Conservation (phyloP, 768 basidiomycete species). For the Suillus variegatus region DNA sequence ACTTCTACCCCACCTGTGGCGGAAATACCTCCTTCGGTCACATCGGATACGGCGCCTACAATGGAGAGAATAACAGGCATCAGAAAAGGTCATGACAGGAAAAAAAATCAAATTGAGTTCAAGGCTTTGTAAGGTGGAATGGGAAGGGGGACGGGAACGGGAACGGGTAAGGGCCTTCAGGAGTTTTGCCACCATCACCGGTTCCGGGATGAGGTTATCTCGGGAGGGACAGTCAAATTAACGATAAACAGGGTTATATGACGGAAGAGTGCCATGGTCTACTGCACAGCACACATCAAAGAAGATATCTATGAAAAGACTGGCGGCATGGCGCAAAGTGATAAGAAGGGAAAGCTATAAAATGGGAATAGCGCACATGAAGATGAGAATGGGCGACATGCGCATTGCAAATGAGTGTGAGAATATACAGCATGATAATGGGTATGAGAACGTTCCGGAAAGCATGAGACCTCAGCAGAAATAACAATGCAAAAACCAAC, state of each 20-base stretch:
- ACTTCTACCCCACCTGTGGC: background rate
- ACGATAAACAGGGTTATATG: background rate
- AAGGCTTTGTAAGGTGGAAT: constrained; percentile 3
- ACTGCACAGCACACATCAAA: background rate
- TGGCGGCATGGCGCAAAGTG: background rate
- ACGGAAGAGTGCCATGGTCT: background rate
- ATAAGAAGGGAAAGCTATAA: constrained; percentile 5
- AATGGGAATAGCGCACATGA: background rate
- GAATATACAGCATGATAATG: background rate
- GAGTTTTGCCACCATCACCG: constrained; percentile 2
- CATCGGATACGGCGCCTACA: background rate
- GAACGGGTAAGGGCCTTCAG: background rate
- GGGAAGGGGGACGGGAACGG: background rate
- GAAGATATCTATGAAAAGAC: constrained; percentile 1
- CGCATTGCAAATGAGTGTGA: background rate
- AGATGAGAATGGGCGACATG: background rate
- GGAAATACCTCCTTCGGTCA: background rate
- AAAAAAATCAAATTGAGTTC: constrained; percentile 1
- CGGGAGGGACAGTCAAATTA: background rate
- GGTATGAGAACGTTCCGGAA: constrained; percentile 1
- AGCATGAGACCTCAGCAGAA: background rate
- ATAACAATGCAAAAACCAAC: background rate
- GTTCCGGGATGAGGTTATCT: background rate
- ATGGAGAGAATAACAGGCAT: background rate
- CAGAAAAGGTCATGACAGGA: background rate